A percentile compares a stretch with the other conserved stretches of the same genome.
Conservation (phyloP, 2,329 filamentous ascomycete genomes). For the Phialophora macrospora region DNA sequence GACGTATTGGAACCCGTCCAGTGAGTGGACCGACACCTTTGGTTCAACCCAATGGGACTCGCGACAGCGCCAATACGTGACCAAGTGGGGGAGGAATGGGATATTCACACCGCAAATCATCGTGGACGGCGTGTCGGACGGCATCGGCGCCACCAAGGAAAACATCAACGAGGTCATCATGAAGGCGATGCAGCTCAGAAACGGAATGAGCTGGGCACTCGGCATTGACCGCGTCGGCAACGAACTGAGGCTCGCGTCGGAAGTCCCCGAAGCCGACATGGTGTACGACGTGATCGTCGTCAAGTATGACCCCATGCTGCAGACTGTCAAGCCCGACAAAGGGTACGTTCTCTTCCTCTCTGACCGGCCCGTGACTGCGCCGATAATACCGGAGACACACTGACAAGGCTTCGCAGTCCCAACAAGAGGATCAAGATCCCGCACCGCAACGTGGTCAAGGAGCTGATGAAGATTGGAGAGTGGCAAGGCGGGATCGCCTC, state of each 20-base stretch:
- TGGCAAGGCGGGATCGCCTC: conserved; percentile 30
- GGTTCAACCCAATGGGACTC: conserved; percentile 30
- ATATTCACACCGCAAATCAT: conserved; percentile 35
- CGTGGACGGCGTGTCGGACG: conserved; percentile 30
- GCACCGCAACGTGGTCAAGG: conserved; percentile 34
- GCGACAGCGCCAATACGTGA: conserved; percentile 30
- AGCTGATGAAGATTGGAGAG: conserved; percentile 33
- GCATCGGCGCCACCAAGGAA: conserved; percentile 31
- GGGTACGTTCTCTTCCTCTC: conserved; percentile 5
- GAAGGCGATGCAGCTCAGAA: conserved; percentile 29
- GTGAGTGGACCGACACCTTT: conserved; percentile 35
- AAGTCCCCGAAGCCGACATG: conserved; percentile 27
- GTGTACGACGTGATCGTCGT: conserved; percentile 31
- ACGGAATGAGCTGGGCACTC: conserved; percentile 28
- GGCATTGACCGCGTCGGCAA: conserved; percentile 28
- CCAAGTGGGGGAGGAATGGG: conserved; percentile 27
- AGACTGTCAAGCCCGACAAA: conserved; percentile 32
- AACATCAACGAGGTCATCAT: conserved; percentile 29
- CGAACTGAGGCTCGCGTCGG: conserved; percentile 29
- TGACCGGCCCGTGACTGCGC: neutral
- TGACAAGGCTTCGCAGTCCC: conserved; percentile 12
- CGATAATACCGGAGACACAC: neutral
- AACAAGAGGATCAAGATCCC: conserved; percentile 35
- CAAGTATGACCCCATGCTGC: conserved; percentile 25
- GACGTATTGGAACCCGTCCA: conserved; percentile 34